Conservation (phyloP, 2,329 filamentous ascomycete species). For the Chalaropsis thielavioides region DNA sequence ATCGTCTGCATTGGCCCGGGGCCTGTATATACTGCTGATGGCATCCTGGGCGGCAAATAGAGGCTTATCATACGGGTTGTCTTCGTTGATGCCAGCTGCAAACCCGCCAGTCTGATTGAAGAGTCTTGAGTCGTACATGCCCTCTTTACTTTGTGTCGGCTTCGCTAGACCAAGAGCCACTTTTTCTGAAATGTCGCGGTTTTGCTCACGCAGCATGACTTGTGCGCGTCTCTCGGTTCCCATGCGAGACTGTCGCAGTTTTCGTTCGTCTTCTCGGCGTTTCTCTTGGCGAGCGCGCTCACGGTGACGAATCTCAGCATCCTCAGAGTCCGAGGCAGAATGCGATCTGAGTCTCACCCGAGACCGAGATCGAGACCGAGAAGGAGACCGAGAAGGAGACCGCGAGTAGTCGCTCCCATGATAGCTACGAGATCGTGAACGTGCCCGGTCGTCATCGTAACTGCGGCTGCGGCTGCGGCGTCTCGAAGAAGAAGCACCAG, state of each 20-base stretch:
- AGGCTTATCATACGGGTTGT: slow-evolving; percentile 94
- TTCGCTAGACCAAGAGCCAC: slow-evolving; percentile 89
- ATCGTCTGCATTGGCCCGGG: slow-evolving; percentile 58
- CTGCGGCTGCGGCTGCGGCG: slow-evolving; percentile 3
- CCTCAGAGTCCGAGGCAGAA: slow-evolving; percentile 40
- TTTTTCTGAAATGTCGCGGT: slow-evolving; percentile 94
- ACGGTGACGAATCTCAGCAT: slow-evolving; percentile 58
- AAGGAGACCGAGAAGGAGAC: neutral
- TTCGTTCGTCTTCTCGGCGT: slow-evolving; percentile 69
- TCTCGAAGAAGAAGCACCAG: neutral
- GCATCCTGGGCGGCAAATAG: slow-evolving; percentile 92
- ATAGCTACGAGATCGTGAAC: slow-evolving; percentile 19
- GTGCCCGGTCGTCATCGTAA: neutral
- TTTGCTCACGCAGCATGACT: slow-evolving; percentile 86
- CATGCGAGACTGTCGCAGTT: slow-evolving; percentile 89
- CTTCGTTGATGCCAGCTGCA: slow-evolving; percentile 86
- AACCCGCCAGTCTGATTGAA: slow-evolving; percentile 94
- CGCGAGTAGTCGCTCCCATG: slow-evolving; percentile 1
- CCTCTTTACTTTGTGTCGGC: slow-evolving; percentile 78
- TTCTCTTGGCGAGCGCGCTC: slow-evolving; percentile 65
- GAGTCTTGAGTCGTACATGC: slow-evolving; percentile 91
- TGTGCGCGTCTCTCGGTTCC: slow-evolving; percentile 82
- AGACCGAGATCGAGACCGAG: slow-evolving; percentile 20
- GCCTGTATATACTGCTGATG: slow-evolving; percentile 85
- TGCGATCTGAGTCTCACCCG: slow-evolving; percentile 24